Percentiles rank a stretch among this genome's conserved stretches.
phyloP scores from a whole-genome alignment of 1,139 yeast species.

The Yamadazyma triangularis region DNA sequence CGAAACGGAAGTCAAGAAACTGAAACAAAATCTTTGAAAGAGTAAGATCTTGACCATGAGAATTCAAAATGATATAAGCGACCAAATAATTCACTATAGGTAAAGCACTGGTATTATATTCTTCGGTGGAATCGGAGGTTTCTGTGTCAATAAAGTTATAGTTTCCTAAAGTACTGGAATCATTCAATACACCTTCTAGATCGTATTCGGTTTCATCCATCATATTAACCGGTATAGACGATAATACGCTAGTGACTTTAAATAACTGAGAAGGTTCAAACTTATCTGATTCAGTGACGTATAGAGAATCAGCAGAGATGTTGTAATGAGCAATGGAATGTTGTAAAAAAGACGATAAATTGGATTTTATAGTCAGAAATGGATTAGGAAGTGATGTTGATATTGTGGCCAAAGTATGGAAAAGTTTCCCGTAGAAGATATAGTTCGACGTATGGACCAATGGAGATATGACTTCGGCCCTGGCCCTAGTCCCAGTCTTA shows the following conservation, averaged over 20 bases:
- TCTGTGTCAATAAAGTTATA: constrained; percentile 1
- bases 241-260: constrained; percentile 4
- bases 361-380: constrained; percentile 20
- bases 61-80: constrained; percentile 28
- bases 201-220: constrained; percentile 9
- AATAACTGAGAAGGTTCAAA: constrained; percentile 12
- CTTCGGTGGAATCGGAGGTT: constrained; percentile 4
- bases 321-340: constrained; percentile 20
- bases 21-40: constrained; percentile 17
- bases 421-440: constrained; percentile 33
- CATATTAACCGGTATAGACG: constrained; percentile 5
- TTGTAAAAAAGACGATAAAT: constrained; percentile 22
- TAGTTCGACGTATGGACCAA: constrained; percentile 24
- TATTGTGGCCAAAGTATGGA: constrained; percentile 29
- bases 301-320: constrained; percentile 7
- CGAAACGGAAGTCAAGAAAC: constrained; percentile 22
- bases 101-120: too few species aligned
- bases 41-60: constrained; percentile 11
- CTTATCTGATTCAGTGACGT: constrained; percentile 15
- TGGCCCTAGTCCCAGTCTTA: too few species aligned
- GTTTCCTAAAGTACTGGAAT: too few species aligned
- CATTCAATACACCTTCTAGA: constrained; percentile 1
- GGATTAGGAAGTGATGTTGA: constrained; percentile 13
- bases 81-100: constrained; percentile 34
- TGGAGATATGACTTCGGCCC: constrained; percentile 5